phyloP scores from a whole-genome alignment of 768 basidiomycete species.

The Boletus tylopilopsis region DNA sequence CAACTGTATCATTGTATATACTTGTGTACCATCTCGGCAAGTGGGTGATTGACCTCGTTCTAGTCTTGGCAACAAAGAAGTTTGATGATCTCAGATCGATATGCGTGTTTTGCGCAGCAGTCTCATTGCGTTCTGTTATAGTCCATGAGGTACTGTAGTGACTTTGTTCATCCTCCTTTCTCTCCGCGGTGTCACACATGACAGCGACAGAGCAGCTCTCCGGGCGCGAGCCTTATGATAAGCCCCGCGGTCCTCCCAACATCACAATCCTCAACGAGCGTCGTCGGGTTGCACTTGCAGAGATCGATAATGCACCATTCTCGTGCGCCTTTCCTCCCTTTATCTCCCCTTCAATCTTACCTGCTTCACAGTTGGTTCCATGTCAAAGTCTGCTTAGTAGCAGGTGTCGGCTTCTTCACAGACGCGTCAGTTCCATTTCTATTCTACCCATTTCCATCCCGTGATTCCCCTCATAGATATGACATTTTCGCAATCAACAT shows the following conservation, averaged over 20 bases:
- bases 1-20: no score
- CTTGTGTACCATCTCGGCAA: no score
- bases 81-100: no score
- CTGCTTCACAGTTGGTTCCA: slow-evolving; percentile 71
- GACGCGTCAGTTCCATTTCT: slow-evolving; percentile 53
- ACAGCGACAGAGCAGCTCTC: slow-evolving; percentile 23
- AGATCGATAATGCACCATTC: slow-evolving; percentile 85
- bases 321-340: slow-evolving; percentile 45
- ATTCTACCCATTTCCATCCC: neutral
- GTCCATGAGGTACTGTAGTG: no score
- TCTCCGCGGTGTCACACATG: slow-evolving; percentile 20
- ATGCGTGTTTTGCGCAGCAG: no score
- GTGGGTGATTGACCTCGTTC: no score
- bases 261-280: slow-evolving; percentile 56
- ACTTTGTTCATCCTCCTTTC: neutral
- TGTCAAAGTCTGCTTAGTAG: slow-evolving; percentile 63
- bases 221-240: slow-evolving; percentile 31
- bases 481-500: slow-evolving; percentile 92
- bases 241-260: slow-evolving; percentile 21
- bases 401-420: slow-evolving; percentile 90
- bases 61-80: no score
- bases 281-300: slow-evolving; percentile 75
- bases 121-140: no score
- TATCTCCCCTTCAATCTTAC: neutral
- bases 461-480: slow-evolving; percentile 40